These are phyloP conservation scores for Ocimum tenuiflorum DNA, from an alignment of 257 asterid genomes.

Conservation along the genomic window DNA sequence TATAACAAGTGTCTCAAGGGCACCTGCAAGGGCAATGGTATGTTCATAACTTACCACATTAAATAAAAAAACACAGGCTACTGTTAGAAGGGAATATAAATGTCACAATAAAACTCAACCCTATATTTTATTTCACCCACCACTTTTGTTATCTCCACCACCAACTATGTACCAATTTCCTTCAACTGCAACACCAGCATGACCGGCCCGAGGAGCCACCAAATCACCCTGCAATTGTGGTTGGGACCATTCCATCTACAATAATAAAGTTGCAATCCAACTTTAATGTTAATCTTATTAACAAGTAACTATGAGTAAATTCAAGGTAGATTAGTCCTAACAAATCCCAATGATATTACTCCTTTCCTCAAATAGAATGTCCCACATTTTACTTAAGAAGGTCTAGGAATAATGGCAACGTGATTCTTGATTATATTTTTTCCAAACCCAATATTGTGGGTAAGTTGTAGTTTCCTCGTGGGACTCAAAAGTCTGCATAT, in stretches of 20 bases:
- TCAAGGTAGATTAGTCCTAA: conserved; percentile 1
- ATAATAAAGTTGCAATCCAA: conserved; percentile 5
- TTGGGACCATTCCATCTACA: conserved; percentile 96
- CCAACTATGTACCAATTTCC: conserved; percentile 94
- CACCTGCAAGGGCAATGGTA: conserved; percentile 48
- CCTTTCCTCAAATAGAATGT: not conserved
- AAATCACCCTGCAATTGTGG: conserved; percentile 80
- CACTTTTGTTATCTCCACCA: conserved; percentile 94
- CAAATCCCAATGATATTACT: no score
- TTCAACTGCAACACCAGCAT: conserved; percentile 72
- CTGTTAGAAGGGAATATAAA: not conserved
- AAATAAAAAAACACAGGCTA: not conserved
- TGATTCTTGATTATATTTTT: not conserved
- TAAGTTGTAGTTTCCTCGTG: not conserved
- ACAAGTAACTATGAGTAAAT: not conserved
- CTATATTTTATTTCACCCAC: conserved; percentile 35
- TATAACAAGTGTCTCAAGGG: conserved; percentile 69
- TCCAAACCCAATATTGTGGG: not conserved
- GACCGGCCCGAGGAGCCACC: conserved; percentile 86
- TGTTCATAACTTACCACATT: conserved; percentile 12
- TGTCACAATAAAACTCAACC: not conserved
- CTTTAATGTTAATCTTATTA: not conserved
- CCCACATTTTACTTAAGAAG: not conserved
- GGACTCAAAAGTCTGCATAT: not conserved
- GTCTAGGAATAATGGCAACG: not conserved